Conservation (phyloP, 1,284 basidiomycete species). For the Mycena sp. region DNA sequence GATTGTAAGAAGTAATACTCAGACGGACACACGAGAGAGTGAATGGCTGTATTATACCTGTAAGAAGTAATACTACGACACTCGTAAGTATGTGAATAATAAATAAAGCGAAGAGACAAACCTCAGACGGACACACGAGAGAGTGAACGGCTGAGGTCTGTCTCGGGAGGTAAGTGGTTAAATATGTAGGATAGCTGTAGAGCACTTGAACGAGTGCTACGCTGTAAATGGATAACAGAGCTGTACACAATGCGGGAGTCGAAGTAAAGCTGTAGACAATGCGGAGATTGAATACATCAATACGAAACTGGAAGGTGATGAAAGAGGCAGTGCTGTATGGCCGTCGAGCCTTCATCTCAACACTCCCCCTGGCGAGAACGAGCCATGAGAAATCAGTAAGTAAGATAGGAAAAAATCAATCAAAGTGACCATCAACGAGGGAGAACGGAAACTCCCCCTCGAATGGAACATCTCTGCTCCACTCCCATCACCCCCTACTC, state of each 20-base stretch:
- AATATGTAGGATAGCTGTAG: background rate
- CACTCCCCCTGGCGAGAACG: constrained; percentile 17
- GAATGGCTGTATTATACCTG: constrained; percentile 9
- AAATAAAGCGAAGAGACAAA: background rate
- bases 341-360: constrained; percentile 7
- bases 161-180: background rate
- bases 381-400: background rate
- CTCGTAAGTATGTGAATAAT: constrained; percentile 1
- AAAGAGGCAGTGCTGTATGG: too few species aligned
- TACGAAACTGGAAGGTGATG: too few species aligned
- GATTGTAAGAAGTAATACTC: constrained; percentile 8
- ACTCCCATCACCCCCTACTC: constrained; percentile 14
- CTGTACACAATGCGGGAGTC: background rate
- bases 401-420: background rate
- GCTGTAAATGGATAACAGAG: background rate
- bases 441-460: constrained; percentile 16
- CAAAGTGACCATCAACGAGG: background rate
- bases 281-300: background rate
- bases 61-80: background rate
- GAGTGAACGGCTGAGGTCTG: constrained; percentile 11
- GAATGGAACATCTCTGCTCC: constrained; percentile 12
- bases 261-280: background rate
- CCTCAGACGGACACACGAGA: constrained; percentile 10
- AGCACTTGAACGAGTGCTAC: background rate
- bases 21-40: background rate